Percentiles rank a stretch among this genome's conserved stretches.
Evolutionary conservation across 495 filamentous ascomycete species (phyloP).

Genomic region (Penicillium flavigenum): DNA sequence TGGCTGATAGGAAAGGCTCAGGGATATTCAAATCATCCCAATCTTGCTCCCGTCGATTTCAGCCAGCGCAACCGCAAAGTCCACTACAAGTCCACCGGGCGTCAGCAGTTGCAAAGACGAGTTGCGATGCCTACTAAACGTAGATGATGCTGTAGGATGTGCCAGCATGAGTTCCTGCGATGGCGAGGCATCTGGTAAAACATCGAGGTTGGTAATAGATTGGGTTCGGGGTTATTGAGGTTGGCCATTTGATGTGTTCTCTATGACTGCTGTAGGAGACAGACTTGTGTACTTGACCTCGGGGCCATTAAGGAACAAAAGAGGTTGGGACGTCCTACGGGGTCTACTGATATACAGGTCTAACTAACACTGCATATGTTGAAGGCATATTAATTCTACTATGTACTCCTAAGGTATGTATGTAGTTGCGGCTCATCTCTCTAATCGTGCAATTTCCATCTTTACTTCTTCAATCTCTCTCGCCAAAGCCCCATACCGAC

Average conservation of each 20-base stretch:
- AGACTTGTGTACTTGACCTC: not conserved
- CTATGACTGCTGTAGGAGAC: not conserved
- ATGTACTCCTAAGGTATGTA: not conserved
- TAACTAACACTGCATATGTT: not conserved
- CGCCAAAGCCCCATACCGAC: conserved; percentile 56
- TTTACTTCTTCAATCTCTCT: conserved; percentile 54
- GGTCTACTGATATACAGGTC: not conserved
- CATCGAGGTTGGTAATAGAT: conserved; percentile 9
- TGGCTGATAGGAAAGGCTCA: too few relatives aligned
- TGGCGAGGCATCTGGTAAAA: conserved; percentile 9
- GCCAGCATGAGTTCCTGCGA: conserved; percentile 4
- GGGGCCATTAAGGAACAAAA: not conserved
- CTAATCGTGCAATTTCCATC: conserved; percentile 56
- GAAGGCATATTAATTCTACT: not conserved
- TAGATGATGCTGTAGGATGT: conserved; percentile 13
- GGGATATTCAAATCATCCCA: too few relatives aligned
- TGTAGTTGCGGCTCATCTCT: conserved; percentile 16
- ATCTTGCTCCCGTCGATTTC: too few relatives aligned
- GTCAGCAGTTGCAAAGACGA: too few relatives aligned
- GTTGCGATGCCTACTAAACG: too few relatives aligned
- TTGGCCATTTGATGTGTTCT: not conserved
- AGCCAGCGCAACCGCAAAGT: too few relatives aligned
- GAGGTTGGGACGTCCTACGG: conserved; percentile 12
- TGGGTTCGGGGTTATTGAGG: not conserved
- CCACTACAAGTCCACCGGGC: too few relatives aligned